phyloP scores from a whole-genome alignment of 352 stramenopile genomes.

The Thalassiosira delicatula region DNA sequence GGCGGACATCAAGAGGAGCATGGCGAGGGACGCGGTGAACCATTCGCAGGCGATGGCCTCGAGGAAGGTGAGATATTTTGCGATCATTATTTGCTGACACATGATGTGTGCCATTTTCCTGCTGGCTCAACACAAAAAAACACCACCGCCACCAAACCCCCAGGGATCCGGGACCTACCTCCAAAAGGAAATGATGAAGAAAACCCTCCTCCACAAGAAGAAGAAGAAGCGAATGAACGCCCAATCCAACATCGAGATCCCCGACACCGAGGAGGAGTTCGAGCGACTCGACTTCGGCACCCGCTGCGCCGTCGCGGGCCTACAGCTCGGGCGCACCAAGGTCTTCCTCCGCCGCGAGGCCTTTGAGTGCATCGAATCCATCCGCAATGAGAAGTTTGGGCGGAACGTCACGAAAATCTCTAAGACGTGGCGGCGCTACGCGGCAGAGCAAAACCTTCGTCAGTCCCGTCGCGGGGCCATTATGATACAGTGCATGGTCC shows the following conservation, averaged over 20 bases:
- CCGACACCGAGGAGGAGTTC: constrained; percentile 77
- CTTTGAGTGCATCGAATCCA: constrained; percentile 84
- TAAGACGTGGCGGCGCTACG: constrained; percentile 58
- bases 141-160: not conserved
- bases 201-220: constrained; percentile 6
- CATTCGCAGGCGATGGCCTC: constrained; percentile 1
- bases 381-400: constrained; percentile 74
- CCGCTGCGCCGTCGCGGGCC: constrained; percentile 83
- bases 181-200: constrained; percentile 16
- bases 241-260: constrained; percentile 70
- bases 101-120: not conserved
- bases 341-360: constrained; percentile 86
- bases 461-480: constrained; percentile 48
- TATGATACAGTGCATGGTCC: constrained; percentile 74
- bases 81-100: not conserved
- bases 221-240: constrained; percentile 63
- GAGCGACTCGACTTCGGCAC: constrained; percentile 75
- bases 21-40: constrained; percentile 33
- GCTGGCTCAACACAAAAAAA: not conserved
- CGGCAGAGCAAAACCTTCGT: constrained; percentile 58
- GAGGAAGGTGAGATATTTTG: constrained; percentile 13
- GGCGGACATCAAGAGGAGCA: constrained; percentile 67
- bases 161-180: constrained; percentile 23
- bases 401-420: constrained; percentile 58
- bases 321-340: constrained; percentile 86